Evolutionary conservation across 2,329 filamentous ascomycete genomes (phyloP).

Genomic region (Teratosphaeriaceae sp.): DNA sequence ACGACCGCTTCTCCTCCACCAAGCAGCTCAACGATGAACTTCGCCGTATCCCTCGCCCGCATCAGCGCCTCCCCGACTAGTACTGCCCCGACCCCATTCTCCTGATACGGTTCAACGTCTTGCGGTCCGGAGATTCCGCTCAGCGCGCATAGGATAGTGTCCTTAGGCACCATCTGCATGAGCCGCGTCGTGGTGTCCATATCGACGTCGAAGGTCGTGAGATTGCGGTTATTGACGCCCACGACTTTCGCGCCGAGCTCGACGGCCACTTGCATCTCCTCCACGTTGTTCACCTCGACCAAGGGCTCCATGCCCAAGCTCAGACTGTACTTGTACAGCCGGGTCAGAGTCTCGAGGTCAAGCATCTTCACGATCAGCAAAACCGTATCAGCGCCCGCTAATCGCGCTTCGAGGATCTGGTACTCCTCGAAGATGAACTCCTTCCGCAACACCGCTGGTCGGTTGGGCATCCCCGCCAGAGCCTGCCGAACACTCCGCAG

Average conservation of each 20-base stretch:
- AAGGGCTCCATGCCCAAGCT: slow-evolving; percentile 95
- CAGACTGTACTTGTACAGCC: slow-evolving; percentile 80
- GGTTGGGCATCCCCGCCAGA: slow-evolving; percentile 83
- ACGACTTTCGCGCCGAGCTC: slow-evolving; percentile 84
- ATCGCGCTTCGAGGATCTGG: slow-evolving; percentile 87
- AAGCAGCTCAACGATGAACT: slow-evolving; percentile 80
- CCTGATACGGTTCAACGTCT: slow-evolving; percentile 81
- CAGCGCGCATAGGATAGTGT: slow-evolving; percentile 84
- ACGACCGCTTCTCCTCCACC: slow-evolving; percentile 42
- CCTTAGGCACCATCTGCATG: slow-evolving; percentile 76
- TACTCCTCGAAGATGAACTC: slow-evolving; percentile 99
- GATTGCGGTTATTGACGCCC: slow-evolving; percentile 94
- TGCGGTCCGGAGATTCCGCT: slow-evolving; percentile 87
- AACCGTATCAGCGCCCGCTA: slow-evolving; percentile 91
- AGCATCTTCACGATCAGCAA: slow-evolving; percentile 99
- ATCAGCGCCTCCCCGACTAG: slow-evolving; percentile 95
- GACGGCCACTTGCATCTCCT: slow-evolving; percentile 86
- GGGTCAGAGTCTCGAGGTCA: slow-evolving; percentile 62
- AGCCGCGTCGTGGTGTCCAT: slow-evolving; percentile 67
- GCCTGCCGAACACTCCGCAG: slow-evolving; percentile 79
- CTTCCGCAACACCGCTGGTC: slow-evolving; percentile 86
- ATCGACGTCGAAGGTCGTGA: slow-evolving; percentile 96
- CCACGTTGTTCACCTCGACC: slow-evolving; percentile 90
- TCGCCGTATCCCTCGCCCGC: slow-evolving; percentile 73
- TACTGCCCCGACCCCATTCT: slow-evolving; percentile 85